phyloP scores from a whole-genome alignment of 192 early-diverging fungal genomes.

The Entophlyctis luteolus region DNA sequence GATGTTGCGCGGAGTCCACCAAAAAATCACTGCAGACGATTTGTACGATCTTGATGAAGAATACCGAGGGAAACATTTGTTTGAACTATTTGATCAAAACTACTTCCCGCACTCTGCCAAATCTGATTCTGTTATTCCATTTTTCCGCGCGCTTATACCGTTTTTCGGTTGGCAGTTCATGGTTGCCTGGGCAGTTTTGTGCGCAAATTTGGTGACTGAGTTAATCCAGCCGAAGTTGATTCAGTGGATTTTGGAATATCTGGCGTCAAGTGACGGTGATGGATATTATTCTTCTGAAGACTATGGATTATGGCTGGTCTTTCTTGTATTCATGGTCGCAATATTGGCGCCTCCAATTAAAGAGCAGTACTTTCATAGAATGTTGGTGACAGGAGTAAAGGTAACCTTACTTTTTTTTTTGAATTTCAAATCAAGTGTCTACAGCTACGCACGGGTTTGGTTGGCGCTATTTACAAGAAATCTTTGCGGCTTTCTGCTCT shows the following conservation, averaged over 20 bases:
- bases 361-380: slow-evolving; percentile 20
- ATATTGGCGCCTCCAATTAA: slow-evolving; percentile 18
- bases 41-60: slow-evolving; percentile 8
- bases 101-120: not conserved
- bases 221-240: slow-evolving; percentile 17
- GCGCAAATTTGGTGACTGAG: not conserved
- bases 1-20: not conserved
- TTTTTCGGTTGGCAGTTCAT: slow-evolving; percentile 10
- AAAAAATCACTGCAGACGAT: slow-evolving; percentile 1
- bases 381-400: slow-evolving; percentile 10
- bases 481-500: slow-evolving; percentile 23
- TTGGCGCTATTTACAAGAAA: slow-evolving; percentile 34
- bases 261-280: not conserved
- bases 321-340: slow-evolving; percentile 2
- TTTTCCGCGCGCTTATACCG: slow-evolving; percentile 4
- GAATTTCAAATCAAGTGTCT: not conserved
- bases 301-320: slow-evolving; percentile 1
- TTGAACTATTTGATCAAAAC: not conserved
- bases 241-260: slow-evolving; percentile 3
- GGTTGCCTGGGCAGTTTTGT: slow-evolving; percentile 6
- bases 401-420: not conserved
- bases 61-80: not conserved
- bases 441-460: slow-evolving; percentile 11
- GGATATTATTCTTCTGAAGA: not conserved
- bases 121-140: not conserved